Base-by-base conservation (phyloP, 2,329 filamentous ascomycete species). In the Pseudocercospora fuligena region DNA sequence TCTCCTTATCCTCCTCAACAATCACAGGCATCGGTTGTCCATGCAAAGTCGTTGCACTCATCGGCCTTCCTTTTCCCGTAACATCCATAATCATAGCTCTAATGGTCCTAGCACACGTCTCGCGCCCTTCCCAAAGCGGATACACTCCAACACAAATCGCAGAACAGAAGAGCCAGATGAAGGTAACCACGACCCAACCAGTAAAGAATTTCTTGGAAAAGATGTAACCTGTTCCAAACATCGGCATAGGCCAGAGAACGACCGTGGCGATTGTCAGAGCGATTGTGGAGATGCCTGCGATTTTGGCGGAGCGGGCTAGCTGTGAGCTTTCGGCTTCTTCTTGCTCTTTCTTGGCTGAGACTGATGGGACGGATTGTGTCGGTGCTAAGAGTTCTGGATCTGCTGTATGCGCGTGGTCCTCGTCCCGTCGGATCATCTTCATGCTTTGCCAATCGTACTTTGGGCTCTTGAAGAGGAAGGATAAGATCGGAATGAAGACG, bases 391-490 rank as follows among this genome's bases (percentile, higher is more conserved):
- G 21, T 21, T 64, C 61, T 14, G 61, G 51, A 27, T 64, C 61
- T 31, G 8, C 19, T 5, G 11, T 4, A 4, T 19, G 47, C 12
- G 47, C 11, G 5, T 19, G 19, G 19, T 51, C 92, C 72, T 96
- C 92, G 58, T 88, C 90, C 70, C 86, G 87, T 73, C 90, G 87
- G 75, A 97, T 96, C 0, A 82, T 83, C 73, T 87, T 86, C 93
- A 97, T 97, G 14, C 89, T 90, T 64, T 87, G 81, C 89, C 92
- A 97, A 82, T 97, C 90, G 79, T 97, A 97, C 72, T 91, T 89
- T 65, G 94, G 90, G 14, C 82, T 75, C 21, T 88, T 88, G 68
- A 92, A 89, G 3, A 62, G 79, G 59, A 89, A 85, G 0, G 91
- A 94, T 23, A 95, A 83, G 53, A 93, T 66, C 0, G 92, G 92